These are phyloP conservation scores for Amylostereum chailletii DNA, from an alignment of 1,284 basidiomycete genomes.

Conservation along the genomic window DNA sequence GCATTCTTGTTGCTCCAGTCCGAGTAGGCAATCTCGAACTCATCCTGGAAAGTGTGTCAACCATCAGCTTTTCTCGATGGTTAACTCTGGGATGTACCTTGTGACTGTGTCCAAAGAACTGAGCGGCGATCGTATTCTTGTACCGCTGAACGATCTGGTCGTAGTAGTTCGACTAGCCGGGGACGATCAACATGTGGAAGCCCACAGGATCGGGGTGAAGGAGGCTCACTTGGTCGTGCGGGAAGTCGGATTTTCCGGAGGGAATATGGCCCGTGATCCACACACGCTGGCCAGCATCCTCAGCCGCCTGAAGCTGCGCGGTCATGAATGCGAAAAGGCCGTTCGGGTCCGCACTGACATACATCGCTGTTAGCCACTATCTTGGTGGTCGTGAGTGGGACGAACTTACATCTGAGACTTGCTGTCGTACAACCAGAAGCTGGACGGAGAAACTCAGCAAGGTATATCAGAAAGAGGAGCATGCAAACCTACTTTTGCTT, in stretches of 20 bases:
- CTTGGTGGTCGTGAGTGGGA: not conserved
- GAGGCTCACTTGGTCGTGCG: not conserved
- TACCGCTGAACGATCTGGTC: constrained; percentile 51
- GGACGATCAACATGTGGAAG: not conserved
- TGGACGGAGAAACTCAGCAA: not conserved
- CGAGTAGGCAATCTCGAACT: constrained; percentile 51
- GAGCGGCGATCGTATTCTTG: constrained; percentile 44
- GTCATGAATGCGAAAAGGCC: not conserved
- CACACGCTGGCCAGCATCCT: not conserved
- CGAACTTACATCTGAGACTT: constrained; percentile 4
- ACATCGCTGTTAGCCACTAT: not conserved
- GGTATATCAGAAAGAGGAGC: not conserved
- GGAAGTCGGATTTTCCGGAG: not conserved
- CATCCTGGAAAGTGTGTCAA: constrained; percentile 24
- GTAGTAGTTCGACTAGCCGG: constrained; percentile 43
- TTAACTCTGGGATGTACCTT: constrained; percentile 12
- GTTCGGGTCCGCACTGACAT: not conserved
- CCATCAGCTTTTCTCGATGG: not conserved
- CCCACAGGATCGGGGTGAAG: not conserved
- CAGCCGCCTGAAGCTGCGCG: not conserved
- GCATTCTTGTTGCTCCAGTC: constrained; percentile 40
- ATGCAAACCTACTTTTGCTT: constrained; percentile 3
- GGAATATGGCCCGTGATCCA: constrained; percentile 1
- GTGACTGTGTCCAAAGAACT: constrained; percentile 41
- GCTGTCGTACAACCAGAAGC: constrained; percentile 23